Conservation (phyloP, 2,329 filamentous ascomycete genomes). For the Colletotrichum theobromicola region DNA sequence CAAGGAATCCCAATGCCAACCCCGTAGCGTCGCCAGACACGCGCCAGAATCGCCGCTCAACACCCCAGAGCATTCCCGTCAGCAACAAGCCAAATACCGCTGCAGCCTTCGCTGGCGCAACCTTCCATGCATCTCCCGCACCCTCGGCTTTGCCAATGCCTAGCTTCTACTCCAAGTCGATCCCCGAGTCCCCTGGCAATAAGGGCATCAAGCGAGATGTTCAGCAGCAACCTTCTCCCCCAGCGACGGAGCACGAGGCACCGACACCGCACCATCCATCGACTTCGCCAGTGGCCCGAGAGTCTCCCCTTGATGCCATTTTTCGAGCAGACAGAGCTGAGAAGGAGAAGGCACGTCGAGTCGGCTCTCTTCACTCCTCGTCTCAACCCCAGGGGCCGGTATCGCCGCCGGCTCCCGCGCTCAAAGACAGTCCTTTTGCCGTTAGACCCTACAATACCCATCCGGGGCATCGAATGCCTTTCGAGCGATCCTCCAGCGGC, state of each 20-base stretch:
- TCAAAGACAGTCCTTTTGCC: constrained; percentile 30
- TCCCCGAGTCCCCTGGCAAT: constrained; percentile 65
- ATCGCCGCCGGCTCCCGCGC: constrained; percentile 55
- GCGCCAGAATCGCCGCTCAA: constrained; percentile 48
- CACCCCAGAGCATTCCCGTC: constrained; percentile 32
- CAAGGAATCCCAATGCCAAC: constrained; percentile 22
- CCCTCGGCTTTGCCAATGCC: constrained; percentile 90
- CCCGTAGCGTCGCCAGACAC: constrained; percentile 43
- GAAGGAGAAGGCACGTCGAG: constrained; percentile 64
- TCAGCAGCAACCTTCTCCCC: constrained; percentile 54
- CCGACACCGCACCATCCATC: constrained; percentile 46
- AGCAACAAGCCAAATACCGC: constrained; percentile 50
- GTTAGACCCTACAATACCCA: constrained; percentile 13
- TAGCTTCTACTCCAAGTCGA: constrained; percentile 80
- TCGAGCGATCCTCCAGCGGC: constrained; percentile 36
- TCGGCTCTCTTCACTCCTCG: constrained; percentile 53
- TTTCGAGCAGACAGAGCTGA: constrained; percentile 88
- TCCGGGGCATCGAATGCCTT: constrained; percentile 10
- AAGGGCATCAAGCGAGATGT: constrained; percentile 33
- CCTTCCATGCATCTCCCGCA: constrained; percentile 93
- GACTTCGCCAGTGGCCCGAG: constrained; percentile 41
- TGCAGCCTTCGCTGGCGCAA: constrained; percentile 85
- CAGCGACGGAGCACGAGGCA: constrained; percentile 57
- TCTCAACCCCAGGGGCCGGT: constrained; percentile 45
- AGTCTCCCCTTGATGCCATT: constrained; percentile 87